phyloP scores from a whole-genome alignment of 257 asterid genomes.

The Plantago ovata region DNA sequence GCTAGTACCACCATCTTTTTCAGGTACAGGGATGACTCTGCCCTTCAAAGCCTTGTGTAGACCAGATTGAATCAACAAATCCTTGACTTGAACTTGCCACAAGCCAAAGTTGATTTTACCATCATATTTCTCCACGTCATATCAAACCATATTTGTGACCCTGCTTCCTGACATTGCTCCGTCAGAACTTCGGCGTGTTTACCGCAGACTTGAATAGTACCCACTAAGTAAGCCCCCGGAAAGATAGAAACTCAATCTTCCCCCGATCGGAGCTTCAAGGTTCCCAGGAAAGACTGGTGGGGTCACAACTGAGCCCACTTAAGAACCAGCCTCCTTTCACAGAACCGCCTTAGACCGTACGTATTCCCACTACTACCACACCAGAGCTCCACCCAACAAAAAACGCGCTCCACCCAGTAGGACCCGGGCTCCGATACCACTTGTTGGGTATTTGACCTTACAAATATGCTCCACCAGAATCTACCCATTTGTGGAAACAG shows the following conservation, averaged over 20 bases:
- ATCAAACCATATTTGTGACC: neutral
- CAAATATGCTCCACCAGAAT: neutral
- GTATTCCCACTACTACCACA: too few relatives aligned
- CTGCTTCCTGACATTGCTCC: neutral
- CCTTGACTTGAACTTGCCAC: too few relatives aligned
- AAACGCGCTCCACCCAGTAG: neutral
- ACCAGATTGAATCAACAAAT: too few relatives aligned
- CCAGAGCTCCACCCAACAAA: neutral
- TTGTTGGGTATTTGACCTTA: slow-evolving; percentile 5
- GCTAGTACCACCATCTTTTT: neutral
- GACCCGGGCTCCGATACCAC: neutral
- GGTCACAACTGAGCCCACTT: neutral
- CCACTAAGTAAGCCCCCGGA: slow-evolving; percentile 1
- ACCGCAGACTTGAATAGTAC: neutral
- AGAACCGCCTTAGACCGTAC: neutral
- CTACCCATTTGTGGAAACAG: neutral
- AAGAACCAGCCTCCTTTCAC: neutral
- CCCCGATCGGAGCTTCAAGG: neutral
- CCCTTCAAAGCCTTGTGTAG: slow-evolving; percentile 1
- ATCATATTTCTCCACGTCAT: neutral
- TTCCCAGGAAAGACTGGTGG: slow-evolving; percentile 1
- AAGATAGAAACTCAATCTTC: too few relatives aligned
- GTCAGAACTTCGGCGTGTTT: neutral
- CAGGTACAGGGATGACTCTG: neutral
- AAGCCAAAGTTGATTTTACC: too few relatives aligned